Evolutionary conservation across 1,284 basidiomycete species (phyloP).

Genomic region (Trichosporon coremiiforme): DNA sequence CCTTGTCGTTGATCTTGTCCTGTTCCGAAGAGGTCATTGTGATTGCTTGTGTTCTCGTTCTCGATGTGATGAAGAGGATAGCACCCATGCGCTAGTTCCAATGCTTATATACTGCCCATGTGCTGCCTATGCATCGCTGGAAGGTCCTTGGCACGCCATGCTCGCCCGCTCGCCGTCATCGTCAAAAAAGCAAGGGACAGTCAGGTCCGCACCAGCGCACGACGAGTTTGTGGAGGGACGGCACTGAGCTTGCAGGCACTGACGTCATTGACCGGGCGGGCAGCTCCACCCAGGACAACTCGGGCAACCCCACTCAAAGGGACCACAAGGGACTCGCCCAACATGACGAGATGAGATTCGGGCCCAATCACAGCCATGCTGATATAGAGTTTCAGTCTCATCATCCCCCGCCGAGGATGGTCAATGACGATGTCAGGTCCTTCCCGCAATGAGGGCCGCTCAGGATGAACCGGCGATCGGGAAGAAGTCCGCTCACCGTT

Average conservation of each 20-base stretch:
- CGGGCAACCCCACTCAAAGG: background rate
- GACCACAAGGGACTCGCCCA: background rate
- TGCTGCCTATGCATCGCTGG: background rate
- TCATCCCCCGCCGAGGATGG: background rate
- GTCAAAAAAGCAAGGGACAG: background rate
- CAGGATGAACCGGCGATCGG: background rate
- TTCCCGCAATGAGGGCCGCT: background rate
- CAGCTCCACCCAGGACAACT: background rate
- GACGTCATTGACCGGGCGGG: background rate
- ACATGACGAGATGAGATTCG: background rate
- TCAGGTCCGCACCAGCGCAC: background rate
- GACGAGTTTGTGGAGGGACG: background rate
- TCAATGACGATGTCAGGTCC: background rate
- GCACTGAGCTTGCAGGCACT: background rate
- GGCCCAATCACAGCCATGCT: background rate
- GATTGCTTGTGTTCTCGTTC: background rate
- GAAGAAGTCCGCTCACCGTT: background rate
- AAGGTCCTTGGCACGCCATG: background rate
- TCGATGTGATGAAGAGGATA: background rate
- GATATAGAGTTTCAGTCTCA: constrained; percentile 13
- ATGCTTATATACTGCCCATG: background rate
- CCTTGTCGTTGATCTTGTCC: constrained; percentile 16
- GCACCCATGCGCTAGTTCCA: background rate
- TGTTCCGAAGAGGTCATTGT: background rate
- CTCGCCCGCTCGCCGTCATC: background rate